A percentile compares a stretch with the other conserved stretches of the same genome.
phyloP scores from a whole-genome alignment of 1,284 basidiomycete species.

The Psilocybe mexicana region DNA sequence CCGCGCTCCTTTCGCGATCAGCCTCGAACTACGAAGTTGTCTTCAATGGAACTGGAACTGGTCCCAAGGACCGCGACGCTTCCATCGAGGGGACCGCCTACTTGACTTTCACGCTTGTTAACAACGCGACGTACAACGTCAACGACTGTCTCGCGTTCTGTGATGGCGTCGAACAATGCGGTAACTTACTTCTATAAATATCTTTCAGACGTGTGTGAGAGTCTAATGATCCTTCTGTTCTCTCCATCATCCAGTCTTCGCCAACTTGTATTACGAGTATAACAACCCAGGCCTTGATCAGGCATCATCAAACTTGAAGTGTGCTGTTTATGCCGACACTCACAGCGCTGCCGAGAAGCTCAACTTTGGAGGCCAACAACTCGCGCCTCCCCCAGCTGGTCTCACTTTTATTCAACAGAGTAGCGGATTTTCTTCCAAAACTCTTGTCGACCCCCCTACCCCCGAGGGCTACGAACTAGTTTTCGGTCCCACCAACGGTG shows the following conservation, averaged over 20 bases:
- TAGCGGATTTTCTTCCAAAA: constrained; percentile 38
- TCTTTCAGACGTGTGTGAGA: neutral
- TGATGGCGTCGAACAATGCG: constrained; percentile 33
- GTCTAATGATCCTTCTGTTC: neutral
- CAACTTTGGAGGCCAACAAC: constrained; percentile 35
- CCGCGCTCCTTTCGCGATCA: constrained; percentile 22
- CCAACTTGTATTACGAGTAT: constrained; percentile 46
- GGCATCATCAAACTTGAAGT: constrained; percentile 43
- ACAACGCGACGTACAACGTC: constrained; percentile 39
- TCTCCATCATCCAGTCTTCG: constrained; percentile 36
- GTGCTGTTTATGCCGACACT: constrained; percentile 39
- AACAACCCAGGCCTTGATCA: constrained; percentile 40
- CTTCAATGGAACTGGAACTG: constrained; percentile 37
- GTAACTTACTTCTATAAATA: constrained; percentile 25
- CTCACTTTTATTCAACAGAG: constrained; percentile 40
- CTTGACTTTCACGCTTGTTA: constrained; percentile 39
- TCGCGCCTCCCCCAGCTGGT: constrained; percentile 29
- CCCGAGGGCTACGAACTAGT: constrained; percentile 43
- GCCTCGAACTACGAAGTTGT: constrained; percentile 34
- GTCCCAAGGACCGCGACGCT: constrained; percentile 35
- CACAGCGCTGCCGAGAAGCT: constrained; percentile 37
- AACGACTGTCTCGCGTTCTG: constrained; percentile 39
- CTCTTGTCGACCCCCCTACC: constrained; percentile 30
- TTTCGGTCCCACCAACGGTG: constrained; percentile 43
- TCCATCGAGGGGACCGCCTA: constrained; percentile 45